Percentiles rank a stretch among this genome's conserved stretches.
Conservation (phyloP, 371 early-diverging fungal genomes). For the Rhizomucor pusillus region DNA sequence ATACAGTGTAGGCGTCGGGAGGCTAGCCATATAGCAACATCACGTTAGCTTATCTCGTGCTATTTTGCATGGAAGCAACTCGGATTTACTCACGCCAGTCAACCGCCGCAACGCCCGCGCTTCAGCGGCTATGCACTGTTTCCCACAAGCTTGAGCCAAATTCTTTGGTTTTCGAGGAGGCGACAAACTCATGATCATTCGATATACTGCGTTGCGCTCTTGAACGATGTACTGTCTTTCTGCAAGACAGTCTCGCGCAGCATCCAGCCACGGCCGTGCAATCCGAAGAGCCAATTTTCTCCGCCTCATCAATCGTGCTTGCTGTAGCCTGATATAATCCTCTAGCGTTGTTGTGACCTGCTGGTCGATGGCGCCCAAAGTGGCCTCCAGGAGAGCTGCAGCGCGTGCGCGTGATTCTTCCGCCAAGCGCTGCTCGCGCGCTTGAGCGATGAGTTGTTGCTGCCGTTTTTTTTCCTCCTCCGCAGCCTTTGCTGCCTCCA, state of each 20-base stretch:
- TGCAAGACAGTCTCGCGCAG: constrained; percentile 12
- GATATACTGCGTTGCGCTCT: constrained; percentile 8
- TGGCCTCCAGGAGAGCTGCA: constrained; percentile 1
- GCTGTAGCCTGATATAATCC: not conserved
- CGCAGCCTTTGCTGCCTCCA: not conserved
- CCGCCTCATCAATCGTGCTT: not conserved
- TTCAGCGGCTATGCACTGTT: not conserved
- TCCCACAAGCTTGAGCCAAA: not conserved
- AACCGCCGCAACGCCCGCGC: not conserved
- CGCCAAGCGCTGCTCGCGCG: not conserved
- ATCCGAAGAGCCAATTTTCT: constrained; percentile 6
- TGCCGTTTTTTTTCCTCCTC: constrained; percentile 6
- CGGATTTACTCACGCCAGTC: not conserved
- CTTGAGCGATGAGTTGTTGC: constrained; percentile 1
- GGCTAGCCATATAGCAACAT: not conserved
- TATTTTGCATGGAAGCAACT: not conserved
- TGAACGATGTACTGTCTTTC: constrained; percentile 6
- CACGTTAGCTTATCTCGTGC: not conserved
- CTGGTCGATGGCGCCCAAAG: constrained; percentile 3
- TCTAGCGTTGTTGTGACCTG: constrained; percentile 6
- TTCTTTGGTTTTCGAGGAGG: not conserved
- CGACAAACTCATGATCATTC: not conserved
- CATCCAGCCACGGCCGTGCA: constrained; percentile 4
- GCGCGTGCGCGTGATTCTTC: constrained; percentile 9
- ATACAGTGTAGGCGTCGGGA: constrained; percentile 2